Evolutionary conservation across 1,139 yeast species (phyloP), one percentile per base, ranked within the genome.

Genomic region (Blastobotrys persicus): DNA sequence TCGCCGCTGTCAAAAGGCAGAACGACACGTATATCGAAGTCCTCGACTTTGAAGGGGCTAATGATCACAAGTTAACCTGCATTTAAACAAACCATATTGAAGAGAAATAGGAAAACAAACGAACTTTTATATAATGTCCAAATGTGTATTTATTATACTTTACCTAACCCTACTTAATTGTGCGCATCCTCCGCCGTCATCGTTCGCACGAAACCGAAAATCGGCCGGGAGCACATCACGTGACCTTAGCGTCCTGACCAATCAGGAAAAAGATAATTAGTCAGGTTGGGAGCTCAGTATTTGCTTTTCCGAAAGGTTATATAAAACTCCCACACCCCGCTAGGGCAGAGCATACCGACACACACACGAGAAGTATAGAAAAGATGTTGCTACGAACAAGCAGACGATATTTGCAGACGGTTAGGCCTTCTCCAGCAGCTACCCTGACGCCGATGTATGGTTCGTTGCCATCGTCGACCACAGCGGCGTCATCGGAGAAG

Each of bases 1-100:
- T 92, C 34, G 94, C 95, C 17, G 98, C 98, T 0, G 95, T 91
- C n/a, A 87, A 84, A 74, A 77, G 83, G 59, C 83, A 80, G 48
- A 78, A 79, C 33, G 81, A 80, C 58, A 85, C 85, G 35, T 75
- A 67, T 51, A 83, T 92, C 55, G 97, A 91, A 66, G 85, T 92
- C 37, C 72, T 89, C 49, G 97, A 91, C 63, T 92, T 91, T 68
- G 84, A 85, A 56, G 31, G 18, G 18, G 38, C 38, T 34, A 34
- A 34, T 14, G 38, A 34, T 34, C 17, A 34, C 16, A 6, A 23
- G 9, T 9, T 9, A 23, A 23, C 17, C 38, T 34, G 38, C 38
- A 34, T 34, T 14, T 13, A 34, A 17, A n/a, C 7, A 13, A 34
- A 34, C 19, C 17, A 34, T 34, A 16, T 11, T 12, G 12, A 26